phyloP scores from a whole-genome alignment of 352 stramenopile genomes.

The Pythium vanterpoolii region DNA sequence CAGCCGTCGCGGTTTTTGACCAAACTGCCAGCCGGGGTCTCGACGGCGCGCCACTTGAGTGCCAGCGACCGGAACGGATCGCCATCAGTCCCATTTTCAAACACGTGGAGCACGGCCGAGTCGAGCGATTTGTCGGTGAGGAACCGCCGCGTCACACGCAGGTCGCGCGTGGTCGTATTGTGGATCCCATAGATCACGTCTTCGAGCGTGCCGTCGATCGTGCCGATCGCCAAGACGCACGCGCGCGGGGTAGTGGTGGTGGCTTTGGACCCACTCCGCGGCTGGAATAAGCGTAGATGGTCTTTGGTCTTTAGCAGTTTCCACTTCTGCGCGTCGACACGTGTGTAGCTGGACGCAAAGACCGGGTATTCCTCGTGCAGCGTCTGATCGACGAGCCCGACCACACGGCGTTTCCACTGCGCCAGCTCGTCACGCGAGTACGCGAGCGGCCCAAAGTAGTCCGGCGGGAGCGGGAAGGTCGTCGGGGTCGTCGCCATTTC shows the following conservation, averaged over 20 bases:
- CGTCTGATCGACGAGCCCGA: background rate
- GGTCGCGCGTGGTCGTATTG: slow-evolving; percentile 25
- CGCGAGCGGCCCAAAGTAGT: slow-evolving; percentile 14
- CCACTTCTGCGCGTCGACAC: background rate
- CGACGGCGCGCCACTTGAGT: slow-evolving; percentile 19
- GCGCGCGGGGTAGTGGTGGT: background rate
- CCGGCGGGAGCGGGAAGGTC: slow-evolving; percentile 17
- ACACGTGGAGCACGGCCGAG: slow-evolving; percentile 34
- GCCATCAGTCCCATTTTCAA: slow-evolving; percentile 30
- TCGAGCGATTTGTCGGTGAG: slow-evolving; percentile 22
- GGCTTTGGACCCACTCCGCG: background rate
- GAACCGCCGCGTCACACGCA: slow-evolving; percentile 33
- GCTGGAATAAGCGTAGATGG: slow-evolving; percentile 7
- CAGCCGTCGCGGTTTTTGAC: slow-evolving; percentile 38
- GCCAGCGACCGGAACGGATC: slow-evolving; percentile 14
- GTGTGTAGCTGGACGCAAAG: slow-evolving; percentile 4
- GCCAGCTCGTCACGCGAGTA: slow-evolving; percentile 3
- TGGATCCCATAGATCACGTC: slow-evolving; percentile 61
- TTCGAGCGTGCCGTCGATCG: slow-evolving; percentile 49
- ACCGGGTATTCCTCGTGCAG: slow-evolving; percentile 7
- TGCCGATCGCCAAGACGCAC: slow-evolving; percentile 40
- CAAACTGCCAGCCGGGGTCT: slow-evolving; percentile 1
- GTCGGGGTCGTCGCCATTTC: no score
- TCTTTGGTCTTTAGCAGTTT: slow-evolving; percentile 17
- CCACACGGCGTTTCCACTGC: slow-evolving; percentile 9